Conservation (phyloP, 305 asterid species). For the Coffea humblotiana region DNA sequence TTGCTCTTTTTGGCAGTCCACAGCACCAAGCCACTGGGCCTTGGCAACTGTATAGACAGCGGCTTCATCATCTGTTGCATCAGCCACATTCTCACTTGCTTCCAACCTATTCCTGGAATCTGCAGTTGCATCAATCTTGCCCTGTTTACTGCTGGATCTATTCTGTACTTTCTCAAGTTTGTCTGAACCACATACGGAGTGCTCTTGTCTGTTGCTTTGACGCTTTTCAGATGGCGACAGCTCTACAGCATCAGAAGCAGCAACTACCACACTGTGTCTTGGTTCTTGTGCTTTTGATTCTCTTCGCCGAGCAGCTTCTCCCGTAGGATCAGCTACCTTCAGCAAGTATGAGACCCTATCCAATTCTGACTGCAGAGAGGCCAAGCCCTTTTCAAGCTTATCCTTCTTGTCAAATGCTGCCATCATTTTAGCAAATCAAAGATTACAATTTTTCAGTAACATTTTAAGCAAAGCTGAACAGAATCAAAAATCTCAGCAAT, state of each 20-base stretch:
- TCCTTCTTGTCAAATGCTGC: constrained; percentile 70
- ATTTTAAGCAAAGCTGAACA: background rate
- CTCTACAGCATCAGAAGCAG: constrained; percentile 30
- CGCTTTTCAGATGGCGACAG: constrained; percentile 29
- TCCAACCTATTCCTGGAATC: constrained; percentile 38
- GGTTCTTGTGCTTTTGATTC: constrained; percentile 48
- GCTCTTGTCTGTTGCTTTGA: constrained; percentile 32
- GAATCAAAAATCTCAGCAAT: background rate
- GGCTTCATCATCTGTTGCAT: constrained; percentile 34
- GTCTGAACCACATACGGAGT: constrained; percentile 22
- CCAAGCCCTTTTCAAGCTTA: constrained; percentile 55
- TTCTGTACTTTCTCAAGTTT: constrained; percentile 35
- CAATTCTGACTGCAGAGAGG: constrained; percentile 71
- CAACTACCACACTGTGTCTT: constrained; percentile 18
- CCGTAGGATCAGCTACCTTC: constrained; percentile 89
- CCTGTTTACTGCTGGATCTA: constrained; percentile 36
- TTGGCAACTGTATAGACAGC: constrained; percentile 46
- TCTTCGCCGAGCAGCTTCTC: constrained; percentile 79
- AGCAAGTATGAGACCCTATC: constrained; percentile 83
- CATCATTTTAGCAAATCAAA: constrained; percentile 13
- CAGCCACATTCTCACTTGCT: constrained; percentile 33
- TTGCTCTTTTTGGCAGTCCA: constrained; percentile 49
- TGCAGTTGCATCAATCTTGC: constrained; percentile 29
- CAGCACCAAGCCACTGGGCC: constrained; percentile 99
- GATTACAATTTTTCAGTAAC: background rate